These are phyloP conservation scores for Pythium brachiatum DNA, from an alignment of 352 stramenopile species.

Conservation along the genomic window DNA sequence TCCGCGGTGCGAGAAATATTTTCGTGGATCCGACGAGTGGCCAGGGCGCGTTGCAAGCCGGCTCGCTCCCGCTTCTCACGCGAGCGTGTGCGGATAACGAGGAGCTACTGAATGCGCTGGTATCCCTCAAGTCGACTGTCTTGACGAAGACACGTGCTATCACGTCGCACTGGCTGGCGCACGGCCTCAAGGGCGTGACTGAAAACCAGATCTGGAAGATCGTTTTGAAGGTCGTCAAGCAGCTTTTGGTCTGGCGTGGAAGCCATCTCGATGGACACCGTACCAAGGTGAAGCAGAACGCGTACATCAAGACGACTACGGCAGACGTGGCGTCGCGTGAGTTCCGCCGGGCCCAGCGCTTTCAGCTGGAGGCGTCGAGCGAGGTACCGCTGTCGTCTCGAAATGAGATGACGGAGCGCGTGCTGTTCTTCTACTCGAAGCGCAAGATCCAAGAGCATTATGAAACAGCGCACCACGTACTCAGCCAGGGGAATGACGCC, in stretches of 20 bases:
- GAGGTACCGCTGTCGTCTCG: conserved; percentile 43
- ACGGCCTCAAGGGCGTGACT: conserved; percentile 39
- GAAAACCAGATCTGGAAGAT: conserved; percentile 57
- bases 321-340: conserved; percentile 50
- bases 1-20: conserved; percentile 50
- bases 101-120: conserved; percentile 33
- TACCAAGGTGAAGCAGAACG: conserved; percentile 47
- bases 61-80: conserved; percentile 40
- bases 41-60: conserved; percentile 32
- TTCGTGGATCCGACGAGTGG: conserved; percentile 39
- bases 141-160: conserved; percentile 41
- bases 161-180: conserved; percentile 49
- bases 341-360: conserved; percentile 31
- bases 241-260: conserved; percentile 57
- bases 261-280: conserved; percentile 40
- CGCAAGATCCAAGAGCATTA: conserved; percentile 66
- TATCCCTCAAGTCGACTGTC: conserved; percentile 40
- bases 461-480: conserved; percentile 44
- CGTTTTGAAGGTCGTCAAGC: conserved; percentile 43
- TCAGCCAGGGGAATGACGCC: conserved; percentile 17
- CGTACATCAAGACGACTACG: conserved; percentile 48
- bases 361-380: conserved; percentile 20
- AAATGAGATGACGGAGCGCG: conserved; percentile 68
- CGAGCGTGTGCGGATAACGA: conserved; percentile 29
- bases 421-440: conserved; percentile 59